Evolutionary conservation across 2,329 filamentous ascomycete genomes (phyloP).

Genomic region (Penicillium sp.): DNA sequence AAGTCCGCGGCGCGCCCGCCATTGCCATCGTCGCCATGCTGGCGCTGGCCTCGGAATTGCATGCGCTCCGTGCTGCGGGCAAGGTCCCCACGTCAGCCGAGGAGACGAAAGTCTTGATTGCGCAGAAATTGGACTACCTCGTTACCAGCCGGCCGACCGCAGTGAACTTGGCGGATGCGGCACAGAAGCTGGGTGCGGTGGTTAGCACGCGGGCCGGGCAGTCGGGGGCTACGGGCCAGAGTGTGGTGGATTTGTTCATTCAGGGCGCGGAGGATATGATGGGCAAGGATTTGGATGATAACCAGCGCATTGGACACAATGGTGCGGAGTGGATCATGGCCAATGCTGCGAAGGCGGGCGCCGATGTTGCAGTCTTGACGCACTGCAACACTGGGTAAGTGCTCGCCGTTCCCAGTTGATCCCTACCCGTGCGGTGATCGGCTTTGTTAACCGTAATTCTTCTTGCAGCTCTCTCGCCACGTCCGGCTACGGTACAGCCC

Average conservation of each 20-base stretch:
- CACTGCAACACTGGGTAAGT: slow-evolving; percentile 93
- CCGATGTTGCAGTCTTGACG: slow-evolving; percentile 78
- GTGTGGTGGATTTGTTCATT: slow-evolving; percentile 71
- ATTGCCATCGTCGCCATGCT: slow-evolving; percentile 98
- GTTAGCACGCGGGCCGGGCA: slow-evolving; percentile 52
- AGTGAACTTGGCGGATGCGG: slow-evolving; percentile 91
- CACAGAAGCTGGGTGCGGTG: slow-evolving; percentile 71
- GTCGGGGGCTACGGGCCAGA: slow-evolving; percentile 38
- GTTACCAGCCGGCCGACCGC: slow-evolving; percentile 89
- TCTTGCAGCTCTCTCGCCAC: slow-evolving; percentile 77
- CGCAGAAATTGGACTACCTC: slow-evolving; percentile 78
- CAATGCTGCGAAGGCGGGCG: slow-evolving; percentile 55
- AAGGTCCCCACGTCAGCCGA: slow-evolving; percentile 57
- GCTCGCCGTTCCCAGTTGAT: background rate
- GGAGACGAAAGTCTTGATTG: slow-evolving; percentile 68
- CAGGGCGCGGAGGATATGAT: slow-evolving; percentile 83
- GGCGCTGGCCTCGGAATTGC: slow-evolving; percentile 81
- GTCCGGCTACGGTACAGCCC: slow-evolving; percentile 93
- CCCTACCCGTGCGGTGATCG: background rate
- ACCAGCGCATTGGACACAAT: slow-evolving; percentile 78
- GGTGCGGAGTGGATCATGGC: slow-evolving; percentile 80
- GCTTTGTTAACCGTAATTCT: background rate
- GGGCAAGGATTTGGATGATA: slow-evolving; percentile 81
- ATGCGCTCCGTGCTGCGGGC: slow-evolving; percentile 42
- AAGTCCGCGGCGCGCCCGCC: slow-evolving; percentile 75